These are phyloP conservation scores for Lyophyllum shimeji DNA, from an alignment of 768 basidiomycete genomes.

Conservation along the genomic window DNA sequence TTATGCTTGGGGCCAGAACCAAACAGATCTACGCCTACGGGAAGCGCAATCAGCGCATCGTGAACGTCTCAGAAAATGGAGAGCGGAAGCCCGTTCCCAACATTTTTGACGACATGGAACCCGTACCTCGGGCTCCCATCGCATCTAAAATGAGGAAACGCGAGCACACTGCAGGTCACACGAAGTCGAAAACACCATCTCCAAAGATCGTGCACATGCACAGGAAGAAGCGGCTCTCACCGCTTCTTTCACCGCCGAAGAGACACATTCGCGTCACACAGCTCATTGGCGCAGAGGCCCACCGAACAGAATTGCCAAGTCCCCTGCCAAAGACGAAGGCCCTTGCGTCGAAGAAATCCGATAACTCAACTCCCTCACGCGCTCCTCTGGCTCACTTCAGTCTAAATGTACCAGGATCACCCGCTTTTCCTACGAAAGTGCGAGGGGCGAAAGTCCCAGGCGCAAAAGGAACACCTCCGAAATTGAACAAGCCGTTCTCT, in stretches of 20 bases:
- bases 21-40: conserved; percentile 69
- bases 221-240: conserved; percentile 38
- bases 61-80: conserved; percentile 42
- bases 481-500: conserved; percentile 36
- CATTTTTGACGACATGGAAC: conserved; percentile 46
- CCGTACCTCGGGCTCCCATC: conserved; percentile 35
- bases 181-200: conserved; percentile 31
- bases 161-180: conserved; percentile 33
- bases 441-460: conserved; percentile 22
- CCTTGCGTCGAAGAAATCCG: conserved; percentile 5
- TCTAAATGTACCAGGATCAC: conserved; percentile 35
- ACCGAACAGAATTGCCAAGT: not conserved
- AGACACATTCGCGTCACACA: conserved; percentile 30
- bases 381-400: conserved; percentile 30
- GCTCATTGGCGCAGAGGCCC: conserved; percentile 24
- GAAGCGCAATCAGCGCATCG: conserved; percentile 59
- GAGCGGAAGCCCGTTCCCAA: conserved; percentile 28
- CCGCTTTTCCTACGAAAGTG: conserved; percentile 29
- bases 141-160: conserved; percentile 48
- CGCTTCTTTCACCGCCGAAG: conserved; percentile 32
- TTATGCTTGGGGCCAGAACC: conserved; percentile 61
- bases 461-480: conserved; percentile 28
- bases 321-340: conserved; percentile 21
- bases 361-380: conserved; percentile 25
- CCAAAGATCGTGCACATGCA: conserved; percentile 34